Base-by-base conservation (phyloP, 2,329 filamentous ascomycete species). In the Ophiostoma angusticollis region DNA sequence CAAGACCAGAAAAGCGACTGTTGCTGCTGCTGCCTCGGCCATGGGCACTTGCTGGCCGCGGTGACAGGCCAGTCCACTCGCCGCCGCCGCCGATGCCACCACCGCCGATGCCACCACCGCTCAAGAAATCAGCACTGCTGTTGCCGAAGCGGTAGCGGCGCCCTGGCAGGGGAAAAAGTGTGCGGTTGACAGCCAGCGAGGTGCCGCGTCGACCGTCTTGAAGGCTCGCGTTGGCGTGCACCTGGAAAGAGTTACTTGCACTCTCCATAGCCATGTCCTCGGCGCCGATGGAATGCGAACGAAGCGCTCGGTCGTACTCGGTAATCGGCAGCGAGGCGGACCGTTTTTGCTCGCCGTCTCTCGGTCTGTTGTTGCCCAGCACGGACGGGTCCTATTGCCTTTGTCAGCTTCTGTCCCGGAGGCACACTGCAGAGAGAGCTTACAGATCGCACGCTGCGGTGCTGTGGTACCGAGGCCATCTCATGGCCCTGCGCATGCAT, bases 41-140 rank as follows among this genome's bases (percentile, higher is more conserved):
- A 31, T 76, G 72, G 6, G 64, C 65, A 49, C 73, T 78, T n/a
- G 70, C 72, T 16, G 75, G 74, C 27, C 75, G 63, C 0, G 75
- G 74, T 3, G 72, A 73, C 31, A 79, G 58, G 0, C 74, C 75
- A 2, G 61, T 61, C 45, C 70, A 60, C 66, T 19, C 48, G 41
- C 58, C 61, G 9, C 59, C 61, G 34, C 39, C 38, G 8, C 35
- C 58, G 54, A 40, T 47, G 54, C 43, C 40, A 27, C 30, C 33
- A 30, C 40, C 43, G 32, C 40, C 40, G 29, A 30, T 37, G 32
- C 33, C 32, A n/a, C n/a, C n/a, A n/a, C n/a, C 61, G 34, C 39
- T 39, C 6, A 37, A 58, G 54, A 40, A 47, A 54, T 45, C 40
- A 27, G 33, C 33, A 30, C 40, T 44, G 32, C 40, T 41, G 29